phyloP scores from a whole-genome alignment of 192 early-diverging fungal species.

The Radiomyces spectabilis region DNA sequence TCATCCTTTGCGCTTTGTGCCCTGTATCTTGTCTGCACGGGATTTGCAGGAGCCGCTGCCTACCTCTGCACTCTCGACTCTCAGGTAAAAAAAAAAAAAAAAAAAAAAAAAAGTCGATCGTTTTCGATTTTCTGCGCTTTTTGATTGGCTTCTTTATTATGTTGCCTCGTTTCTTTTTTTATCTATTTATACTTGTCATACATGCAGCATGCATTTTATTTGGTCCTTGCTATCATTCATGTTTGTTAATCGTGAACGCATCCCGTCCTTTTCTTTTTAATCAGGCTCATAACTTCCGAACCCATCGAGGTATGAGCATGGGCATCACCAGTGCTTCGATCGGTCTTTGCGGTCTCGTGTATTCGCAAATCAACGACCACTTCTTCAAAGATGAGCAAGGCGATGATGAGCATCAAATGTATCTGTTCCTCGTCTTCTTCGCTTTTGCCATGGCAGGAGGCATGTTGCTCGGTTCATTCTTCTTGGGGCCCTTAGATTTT shows the following conservation, averaged over 20 bases:
- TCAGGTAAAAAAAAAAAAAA: conserved; percentile 15
- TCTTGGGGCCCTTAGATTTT: conserved; percentile 11
- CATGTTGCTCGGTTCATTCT: conserved; percentile 11
- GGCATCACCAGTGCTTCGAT: conserved; percentile 22
- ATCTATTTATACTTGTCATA: too few relatives aligned
- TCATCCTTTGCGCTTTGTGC: conserved; percentile 12
- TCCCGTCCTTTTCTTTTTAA: not conserved
- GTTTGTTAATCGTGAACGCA: too few relatives aligned
- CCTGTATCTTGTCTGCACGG: conserved; percentile 15
- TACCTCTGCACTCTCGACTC: conserved; percentile 24
- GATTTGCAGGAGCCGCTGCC: conserved; percentile 11
- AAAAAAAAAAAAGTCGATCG: not conserved
- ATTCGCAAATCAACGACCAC: conserved; percentile 25
- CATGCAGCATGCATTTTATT: too few relatives aligned
- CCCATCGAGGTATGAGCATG: conserved; percentile 26
- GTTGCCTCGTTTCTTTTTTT: not conserved
- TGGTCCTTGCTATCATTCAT: too few relatives aligned
- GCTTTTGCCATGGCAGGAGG: not conserved
- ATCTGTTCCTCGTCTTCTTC: conserved; percentile 21
- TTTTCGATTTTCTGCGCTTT: too few relatives aligned
- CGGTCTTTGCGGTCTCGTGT: conserved; percentile 24
- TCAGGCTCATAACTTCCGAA: conserved; percentile 21
- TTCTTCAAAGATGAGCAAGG: conserved; percentile 10
- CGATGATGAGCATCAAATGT: conserved; percentile 13
- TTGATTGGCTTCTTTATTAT: not conserved